Conservation (phyloP, 2,329 filamentous ascomycete genomes). For the Dendryphion nanum region DNA sequence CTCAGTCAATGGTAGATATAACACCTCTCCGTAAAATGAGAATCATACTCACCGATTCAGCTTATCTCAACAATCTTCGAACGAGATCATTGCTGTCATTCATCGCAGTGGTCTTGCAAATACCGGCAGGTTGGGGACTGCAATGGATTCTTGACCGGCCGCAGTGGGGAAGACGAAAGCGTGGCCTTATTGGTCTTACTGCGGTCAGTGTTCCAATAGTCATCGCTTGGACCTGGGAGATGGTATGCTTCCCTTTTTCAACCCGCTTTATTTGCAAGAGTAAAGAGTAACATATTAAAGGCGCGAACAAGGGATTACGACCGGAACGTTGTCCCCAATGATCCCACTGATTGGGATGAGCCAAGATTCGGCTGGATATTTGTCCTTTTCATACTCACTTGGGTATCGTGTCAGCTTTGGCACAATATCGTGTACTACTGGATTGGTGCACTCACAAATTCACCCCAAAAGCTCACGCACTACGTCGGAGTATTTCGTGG, state of each 20-base stretch:
- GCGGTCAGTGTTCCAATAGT: constrained; percentile 24
- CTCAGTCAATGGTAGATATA: constrained; percentile 29
- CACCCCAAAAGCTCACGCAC: constrained; percentile 29
- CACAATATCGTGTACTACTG: constrained; percentile 34
- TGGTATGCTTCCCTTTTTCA: constrained; percentile 17
- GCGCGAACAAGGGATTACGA: constrained; percentile 31
- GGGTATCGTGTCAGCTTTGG: constrained; percentile 32
- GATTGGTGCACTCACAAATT: constrained; percentile 32
- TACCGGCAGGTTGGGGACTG: constrained; percentile 30
- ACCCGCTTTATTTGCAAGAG: background rate
- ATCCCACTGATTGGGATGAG: constrained; percentile 29
- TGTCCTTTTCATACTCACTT: constrained; percentile 30
- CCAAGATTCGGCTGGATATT: constrained; percentile 26
- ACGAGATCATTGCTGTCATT: constrained; percentile 27
- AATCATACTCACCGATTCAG: constrained; percentile 6
- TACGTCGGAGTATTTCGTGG: constrained; percentile 32
- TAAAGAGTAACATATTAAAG: too few species aligned
- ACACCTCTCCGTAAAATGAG: background rate
- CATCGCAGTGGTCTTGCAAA: constrained; percentile 27
- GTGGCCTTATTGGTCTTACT: constrained; percentile 26
- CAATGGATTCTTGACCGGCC: constrained; percentile 28
- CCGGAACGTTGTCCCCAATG: constrained; percentile 16
- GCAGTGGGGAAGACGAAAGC: constrained; percentile 27
- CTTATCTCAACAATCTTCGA: constrained; percentile 28
- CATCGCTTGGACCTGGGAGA: constrained; percentile 31